Evolutionary conservation across 257 asterid species (phyloP).

Genomic region (Fraxinus cuspidata): DNA sequence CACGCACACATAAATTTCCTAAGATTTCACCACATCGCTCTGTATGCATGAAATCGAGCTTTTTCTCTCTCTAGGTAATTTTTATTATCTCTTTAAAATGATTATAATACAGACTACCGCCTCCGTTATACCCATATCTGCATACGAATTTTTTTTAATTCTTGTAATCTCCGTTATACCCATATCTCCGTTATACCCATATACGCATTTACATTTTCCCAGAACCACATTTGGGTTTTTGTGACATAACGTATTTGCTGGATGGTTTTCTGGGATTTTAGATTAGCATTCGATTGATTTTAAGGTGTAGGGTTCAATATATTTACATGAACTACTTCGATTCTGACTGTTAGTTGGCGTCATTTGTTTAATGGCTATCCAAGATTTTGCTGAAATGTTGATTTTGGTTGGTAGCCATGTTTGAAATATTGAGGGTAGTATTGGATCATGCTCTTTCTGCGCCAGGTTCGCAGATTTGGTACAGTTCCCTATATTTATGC

Average conservation of each 20-base stretch:
- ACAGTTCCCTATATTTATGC: constrained; percentile 33
- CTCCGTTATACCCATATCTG: background rate
- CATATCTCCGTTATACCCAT: too few relatives aligned
- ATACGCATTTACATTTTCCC: constrained; percentile 5
- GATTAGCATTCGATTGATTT: constrained; percentile 19
- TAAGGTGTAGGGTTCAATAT: background rate
- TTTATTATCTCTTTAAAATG: background rate
- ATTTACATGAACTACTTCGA: background rate
- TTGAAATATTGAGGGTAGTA: constrained; percentile 32
- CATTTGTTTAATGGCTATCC: constrained; percentile 23
- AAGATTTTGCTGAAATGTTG: constrained; percentile 22
- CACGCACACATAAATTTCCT: background rate
- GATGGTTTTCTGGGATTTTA: constrained; percentile 13
- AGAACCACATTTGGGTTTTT: constrained; percentile 16
- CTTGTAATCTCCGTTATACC: background rate
- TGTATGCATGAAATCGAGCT: background rate
- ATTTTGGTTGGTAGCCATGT: constrained; percentile 44
- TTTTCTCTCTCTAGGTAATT: background rate
- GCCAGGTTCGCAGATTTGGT: constrained; percentile 72
- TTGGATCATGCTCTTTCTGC: constrained; percentile 75
- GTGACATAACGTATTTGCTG: background rate
- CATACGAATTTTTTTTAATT: background rate
- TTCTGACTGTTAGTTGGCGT: constrained; percentile 19
- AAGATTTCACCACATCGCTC: background rate
- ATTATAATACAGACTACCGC: background rate